Conservation (phyloP, 331 rosid genomes). For the Arachis monticola region DNA sequence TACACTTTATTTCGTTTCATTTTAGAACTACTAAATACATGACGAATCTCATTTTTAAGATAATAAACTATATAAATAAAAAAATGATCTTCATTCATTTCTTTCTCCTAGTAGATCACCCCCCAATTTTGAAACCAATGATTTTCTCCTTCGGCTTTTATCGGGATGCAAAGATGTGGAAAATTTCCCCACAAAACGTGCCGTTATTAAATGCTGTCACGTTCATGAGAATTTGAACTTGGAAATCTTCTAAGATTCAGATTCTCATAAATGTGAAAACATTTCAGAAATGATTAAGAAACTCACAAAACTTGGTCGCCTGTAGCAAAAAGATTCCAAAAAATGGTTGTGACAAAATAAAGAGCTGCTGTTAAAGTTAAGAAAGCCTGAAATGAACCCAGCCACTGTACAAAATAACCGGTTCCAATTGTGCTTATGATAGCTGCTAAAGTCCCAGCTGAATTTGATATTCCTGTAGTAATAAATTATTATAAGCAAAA, state of each 20-base stretch:
- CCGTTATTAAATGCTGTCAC: too few relatives aligned
- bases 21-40: neutral
- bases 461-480: constrained; percentile 77
- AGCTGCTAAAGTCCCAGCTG: constrained; percentile 88
- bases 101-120: constrained; percentile 9
- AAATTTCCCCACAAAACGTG: neutral
- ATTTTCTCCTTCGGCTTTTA: neutral
- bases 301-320: constrained; percentile 73
- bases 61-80: neutral
- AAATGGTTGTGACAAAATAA: constrained; percentile 70
- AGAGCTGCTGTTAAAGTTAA: constrained; percentile 74
- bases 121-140: neutral
- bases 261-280: too few relatives aligned
- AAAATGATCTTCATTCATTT: constrained; percentile 1
- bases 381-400: constrained; percentile 93
- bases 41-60: neutral
- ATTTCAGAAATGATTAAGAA: neutral
- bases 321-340: constrained; percentile 85
- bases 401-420: constrained; percentile 90
- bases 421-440: constrained; percentile 95
- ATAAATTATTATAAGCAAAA: neutral
- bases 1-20: neutral
- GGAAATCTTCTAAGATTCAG: too few relatives aligned
- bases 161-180: neutral
- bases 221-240: too few relatives aligned